Percentiles rank a stretch among this genome's conserved stretches.
Evolutionary conservation across 2,329 filamentous ascomycete genomes (phyloP).

Genomic region (Proliferodiscus dingleyae): DNA sequence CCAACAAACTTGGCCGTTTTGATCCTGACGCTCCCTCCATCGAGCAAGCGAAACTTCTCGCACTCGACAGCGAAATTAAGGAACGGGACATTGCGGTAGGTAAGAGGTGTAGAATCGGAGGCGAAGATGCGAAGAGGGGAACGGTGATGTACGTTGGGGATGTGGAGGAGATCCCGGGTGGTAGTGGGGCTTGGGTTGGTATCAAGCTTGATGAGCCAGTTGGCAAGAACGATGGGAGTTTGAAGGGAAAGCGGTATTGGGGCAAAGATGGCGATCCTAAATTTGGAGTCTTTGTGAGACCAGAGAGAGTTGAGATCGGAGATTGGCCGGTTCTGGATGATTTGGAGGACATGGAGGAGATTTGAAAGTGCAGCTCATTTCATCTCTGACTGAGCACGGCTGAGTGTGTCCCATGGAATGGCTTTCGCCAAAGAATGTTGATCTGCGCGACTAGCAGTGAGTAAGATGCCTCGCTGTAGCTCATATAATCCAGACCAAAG

Average conservation of each 20-base stretch:
- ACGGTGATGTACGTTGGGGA: constrained; percentile 65
- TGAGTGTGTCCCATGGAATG: too few relatives aligned
- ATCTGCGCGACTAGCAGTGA: too few relatives aligned
- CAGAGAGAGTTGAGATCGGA: constrained; percentile 72
- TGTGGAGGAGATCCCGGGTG: constrained; percentile 67
- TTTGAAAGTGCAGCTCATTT: constrained; percentile 36
- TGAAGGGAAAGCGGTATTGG: constrained; percentile 66
- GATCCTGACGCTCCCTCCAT: constrained; percentile 75
- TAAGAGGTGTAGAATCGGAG: constrained; percentile 59
- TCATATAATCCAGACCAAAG: too few relatives aligned
- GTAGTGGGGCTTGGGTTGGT: constrained; percentile 65
- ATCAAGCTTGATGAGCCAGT: constrained; percentile 73
- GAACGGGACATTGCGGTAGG: constrained; percentile 62
- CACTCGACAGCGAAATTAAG: constrained; percentile 64
- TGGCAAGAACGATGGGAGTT: constrained; percentile 76
- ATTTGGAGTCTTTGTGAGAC: constrained; percentile 72
- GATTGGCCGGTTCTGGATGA: constrained; percentile 68
- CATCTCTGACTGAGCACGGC: too few relatives aligned
- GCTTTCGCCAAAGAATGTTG: too few relatives aligned
- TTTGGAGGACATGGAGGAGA: constrained; percentile 74
- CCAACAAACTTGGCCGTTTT: constrained; percentile 93
- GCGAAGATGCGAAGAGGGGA: constrained; percentile 65
- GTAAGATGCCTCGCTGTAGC: too few relatives aligned
- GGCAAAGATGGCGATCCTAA: constrained; percentile 50
- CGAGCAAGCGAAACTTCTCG: constrained; percentile 66